A percentile compares a stretch with the other conserved stretches of the same genome.
These are phyloP conservation scores for Sporothrix brasiliensis DNA, from an alignment of 2,329 filamentous ascomycete species.

Conservation along the genomic window DNA sequence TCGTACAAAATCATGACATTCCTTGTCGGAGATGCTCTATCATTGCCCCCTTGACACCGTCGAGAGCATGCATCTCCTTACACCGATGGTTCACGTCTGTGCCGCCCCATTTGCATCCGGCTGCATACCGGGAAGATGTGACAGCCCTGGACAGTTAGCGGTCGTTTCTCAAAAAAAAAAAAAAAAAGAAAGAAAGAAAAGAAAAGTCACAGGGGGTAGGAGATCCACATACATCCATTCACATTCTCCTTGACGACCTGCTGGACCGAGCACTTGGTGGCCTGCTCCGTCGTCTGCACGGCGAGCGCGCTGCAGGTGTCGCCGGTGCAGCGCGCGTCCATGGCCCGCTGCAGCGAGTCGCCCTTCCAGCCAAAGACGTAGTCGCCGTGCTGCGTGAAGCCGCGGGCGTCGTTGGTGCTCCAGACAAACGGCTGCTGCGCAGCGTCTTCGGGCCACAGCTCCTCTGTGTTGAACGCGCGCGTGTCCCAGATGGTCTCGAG, in stretches of 20 bases:
- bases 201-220: too few relatives aligned
- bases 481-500: constrained; percentile 55
- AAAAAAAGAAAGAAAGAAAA: too few relatives aligned
- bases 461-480: constrained; percentile 47
- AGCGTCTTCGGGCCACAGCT: constrained; percentile 49
- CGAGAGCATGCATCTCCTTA: too few relatives aligned
- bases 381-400: constrained; percentile 54
- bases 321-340: constrained; percentile 53
- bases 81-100: too few relatives aligned
- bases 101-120: neutral
- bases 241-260: constrained; percentile 9
- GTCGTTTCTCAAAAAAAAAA: too few relatives aligned
- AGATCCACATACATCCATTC: neutral
- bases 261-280: neutral
- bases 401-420: constrained; percentile 49
- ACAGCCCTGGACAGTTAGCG: neutral
- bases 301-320: constrained; percentile 51
- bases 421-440: constrained; percentile 51
- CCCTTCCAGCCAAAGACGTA: constrained; percentile 58
- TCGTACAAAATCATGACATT: too few relatives aligned
- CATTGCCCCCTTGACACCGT: too few relatives aligned
- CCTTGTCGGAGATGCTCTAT: too few relatives aligned
- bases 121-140: constrained; percentile 40
- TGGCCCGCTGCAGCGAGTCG: constrained; percentile 52
- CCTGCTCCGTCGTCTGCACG: constrained; percentile 47